Evolutionary conservation across 768 basidiomycete genomes (phyloP).

Genomic region (Scleroderma citrinum): DNA sequence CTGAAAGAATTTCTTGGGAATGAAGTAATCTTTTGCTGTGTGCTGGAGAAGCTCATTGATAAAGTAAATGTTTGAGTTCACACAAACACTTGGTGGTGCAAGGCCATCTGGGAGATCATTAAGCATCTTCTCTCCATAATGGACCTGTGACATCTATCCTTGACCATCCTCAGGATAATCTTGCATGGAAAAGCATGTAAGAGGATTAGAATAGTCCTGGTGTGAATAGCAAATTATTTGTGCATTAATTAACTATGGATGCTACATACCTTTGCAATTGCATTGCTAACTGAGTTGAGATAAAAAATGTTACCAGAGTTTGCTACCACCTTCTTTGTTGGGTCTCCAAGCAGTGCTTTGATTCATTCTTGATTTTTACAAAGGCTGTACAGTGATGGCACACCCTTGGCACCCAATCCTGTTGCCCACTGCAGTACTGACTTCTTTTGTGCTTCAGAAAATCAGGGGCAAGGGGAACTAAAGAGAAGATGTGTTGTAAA

Average conservation of each 20-base stretch:
- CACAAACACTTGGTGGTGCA: slow-evolving; percentile 19
- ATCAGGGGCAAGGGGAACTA: slow-evolving; percentile 24
- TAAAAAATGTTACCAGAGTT: slow-evolving; percentile 25
- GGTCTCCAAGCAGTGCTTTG: slow-evolving; percentile 16
- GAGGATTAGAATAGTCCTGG: slow-evolving; percentile 24
- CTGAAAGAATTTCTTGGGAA: slow-evolving; percentile 11
- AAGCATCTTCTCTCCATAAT: slow-evolving; percentile 26
- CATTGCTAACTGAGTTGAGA: slow-evolving; percentile 14
- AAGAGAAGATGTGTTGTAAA: slow-evolving; percentile 28
- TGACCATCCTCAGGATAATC: slow-evolving; percentile 24
- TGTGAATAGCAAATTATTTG: not conserved
- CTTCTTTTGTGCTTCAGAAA: slow-evolving; percentile 25
- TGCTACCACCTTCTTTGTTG: slow-evolving; percentile 15
- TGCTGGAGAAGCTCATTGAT: slow-evolving; percentile 17
- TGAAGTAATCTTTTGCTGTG: slow-evolving; percentile 4
- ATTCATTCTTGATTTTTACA: slow-evolving; percentile 14
- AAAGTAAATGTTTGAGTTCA: slow-evolving; percentile 15
- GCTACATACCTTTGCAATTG: slow-evolving; percentile 14
- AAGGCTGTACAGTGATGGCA: slow-evolving; percentile 19
- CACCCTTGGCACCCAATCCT: slow-evolving; percentile 17
- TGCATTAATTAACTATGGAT: not conserved
- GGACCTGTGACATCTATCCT: slow-evolving; percentile 17
- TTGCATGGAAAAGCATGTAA: slow-evolving; percentile 16
- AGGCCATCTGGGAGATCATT: slow-evolving; percentile 18
- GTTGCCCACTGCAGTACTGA: slow-evolving; percentile 26